A percentile compares a stretch with the other conserved stretches of the same genome.
Conservation (phyloP, 495 filamentous ascomycete genomes). For the Podospora appendiculata region DNA sequence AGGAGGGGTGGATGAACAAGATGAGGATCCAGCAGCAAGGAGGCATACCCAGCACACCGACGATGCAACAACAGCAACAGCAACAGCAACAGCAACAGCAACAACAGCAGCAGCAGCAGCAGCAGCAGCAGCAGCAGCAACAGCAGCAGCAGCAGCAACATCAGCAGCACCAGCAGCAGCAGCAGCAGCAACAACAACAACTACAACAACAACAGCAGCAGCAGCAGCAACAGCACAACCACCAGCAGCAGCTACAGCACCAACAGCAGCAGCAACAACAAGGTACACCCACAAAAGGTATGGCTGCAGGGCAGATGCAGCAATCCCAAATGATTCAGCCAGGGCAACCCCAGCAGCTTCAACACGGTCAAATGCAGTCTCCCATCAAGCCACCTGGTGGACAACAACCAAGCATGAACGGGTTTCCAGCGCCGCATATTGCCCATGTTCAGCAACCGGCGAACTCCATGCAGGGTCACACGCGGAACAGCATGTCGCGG, state of each 20-base stretch:
- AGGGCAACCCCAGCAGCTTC: conserved; percentile 41
- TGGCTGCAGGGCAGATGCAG: conserved; percentile 32
- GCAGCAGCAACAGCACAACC: too few species aligned
- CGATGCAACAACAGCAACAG: conserved; percentile 6
- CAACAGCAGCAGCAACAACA: conserved; percentile 5
- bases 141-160: too few species aligned
- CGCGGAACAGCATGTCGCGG: conserved; percentile 34
- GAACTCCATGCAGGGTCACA: conserved; percentile 19
- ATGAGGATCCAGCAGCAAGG: conserved; percentile 50
- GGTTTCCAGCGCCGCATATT: conserved; percentile 42
- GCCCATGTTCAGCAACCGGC: conserved; percentile 31
- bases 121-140: too few species aligned
- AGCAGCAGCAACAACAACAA: too few species aligned
- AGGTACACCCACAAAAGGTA: conserved; percentile 27
- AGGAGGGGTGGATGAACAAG: conserved; percentile 62
- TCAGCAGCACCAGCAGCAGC: too few species aligned
- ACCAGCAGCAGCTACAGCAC: too few species aligned
- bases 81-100: too few species aligned
- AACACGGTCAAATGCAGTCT: conserved; percentile 36
- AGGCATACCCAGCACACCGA: conserved; percentile 11
- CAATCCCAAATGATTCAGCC: conserved; percentile 41
- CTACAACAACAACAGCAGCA: too few species aligned
- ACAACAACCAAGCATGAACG: conserved; percentile 41
- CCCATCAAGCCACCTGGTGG: conserved; percentile 41
- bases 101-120: too few species aligned